These are phyloP conservation scores for Puccinia hordei DNA, from an alignment of 1,284 basidiomycete species.

Conservation along the genomic window DNA sequence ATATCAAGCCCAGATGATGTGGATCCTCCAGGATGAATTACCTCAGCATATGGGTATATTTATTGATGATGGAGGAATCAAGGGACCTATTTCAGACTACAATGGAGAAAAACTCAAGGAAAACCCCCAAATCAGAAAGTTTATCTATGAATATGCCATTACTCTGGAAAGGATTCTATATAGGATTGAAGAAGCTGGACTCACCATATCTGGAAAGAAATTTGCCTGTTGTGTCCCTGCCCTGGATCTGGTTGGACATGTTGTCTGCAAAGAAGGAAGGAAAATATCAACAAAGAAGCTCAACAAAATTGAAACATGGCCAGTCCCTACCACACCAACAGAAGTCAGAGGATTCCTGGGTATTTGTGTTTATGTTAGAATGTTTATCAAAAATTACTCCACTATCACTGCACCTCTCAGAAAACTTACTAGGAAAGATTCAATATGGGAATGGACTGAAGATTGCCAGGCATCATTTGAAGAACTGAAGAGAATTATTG, in stretches of 20 bases:
- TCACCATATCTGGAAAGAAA: not conserved
- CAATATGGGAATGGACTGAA: constrained; percentile 2
- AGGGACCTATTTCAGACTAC: constrained; percentile 7
- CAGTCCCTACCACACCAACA: not conserved
- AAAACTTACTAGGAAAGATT: constrained; percentile 16
- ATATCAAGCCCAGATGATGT: constrained; percentile 5
- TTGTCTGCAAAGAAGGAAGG: not conserved
- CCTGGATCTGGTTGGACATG: constrained; percentile 2
- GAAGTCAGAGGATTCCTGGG: constrained; percentile 24
- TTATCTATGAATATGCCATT: constrained; percentile 14
- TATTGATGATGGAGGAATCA: constrained; percentile 26
- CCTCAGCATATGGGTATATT: not conserved
- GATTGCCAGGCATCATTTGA: constrained; percentile 14
- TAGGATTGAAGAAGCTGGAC: constrained; percentile 4
- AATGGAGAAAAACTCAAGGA: not conserved
- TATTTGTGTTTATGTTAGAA: constrained; percentile 23
- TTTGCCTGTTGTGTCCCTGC: constrained; percentile 7
- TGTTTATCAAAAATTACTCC: constrained; percentile 25
- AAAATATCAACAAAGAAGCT: not conserved
- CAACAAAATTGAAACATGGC: constrained; percentile 12
- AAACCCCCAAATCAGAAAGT: not conserved
- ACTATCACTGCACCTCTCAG: not conserved
- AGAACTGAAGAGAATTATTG: too few species aligned
- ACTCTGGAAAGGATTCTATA: not conserved
- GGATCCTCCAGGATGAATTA: constrained; percentile 8